Percentiles rank a stretch among this genome's conserved stretches.
Evolutionary conservation across 2,329 filamentous ascomycete species (phyloP).

Genomic region (Mollisiaceae sp.): DNA sequence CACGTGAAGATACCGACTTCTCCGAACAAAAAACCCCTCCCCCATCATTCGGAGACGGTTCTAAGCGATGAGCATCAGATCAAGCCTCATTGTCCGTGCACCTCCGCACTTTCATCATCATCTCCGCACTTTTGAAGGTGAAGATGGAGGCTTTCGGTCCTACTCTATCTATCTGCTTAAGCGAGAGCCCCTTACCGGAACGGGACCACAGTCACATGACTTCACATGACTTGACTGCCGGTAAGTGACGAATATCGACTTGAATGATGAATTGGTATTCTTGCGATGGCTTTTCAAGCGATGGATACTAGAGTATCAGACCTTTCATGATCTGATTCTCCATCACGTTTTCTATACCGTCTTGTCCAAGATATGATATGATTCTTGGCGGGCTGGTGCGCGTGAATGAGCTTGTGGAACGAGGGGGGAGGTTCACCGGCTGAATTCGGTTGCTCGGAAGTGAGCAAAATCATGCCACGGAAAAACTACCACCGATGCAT

Average conservation of each 20-base stretch:
- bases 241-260: not conserved
- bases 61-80: not conserved
- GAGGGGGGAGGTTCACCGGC: slow-evolving; percentile 5
- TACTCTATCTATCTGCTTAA: slow-evolving; percentile 15
- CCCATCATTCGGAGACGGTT: not conserved
- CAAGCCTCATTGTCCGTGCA: slow-evolving; percentile 14
- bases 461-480: slow-evolving; percentile 16
- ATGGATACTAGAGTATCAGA: not conserved
- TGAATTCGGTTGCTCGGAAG: slow-evolving; percentile 10
- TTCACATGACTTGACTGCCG: not conserved
- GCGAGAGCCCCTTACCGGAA: slow-evolving; percentile 11
- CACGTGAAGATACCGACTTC: not conserved
- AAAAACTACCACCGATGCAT: slow-evolving; percentile 1
- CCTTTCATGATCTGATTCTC: not conserved
- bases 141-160: slow-evolving; percentile 23
- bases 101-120: slow-evolving; percentile 23
- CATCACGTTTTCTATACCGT: not conserved
- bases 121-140: slow-evolving; percentile 16
- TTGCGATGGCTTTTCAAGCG: not conserved
- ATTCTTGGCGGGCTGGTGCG: not conserved
- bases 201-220: not conserved
- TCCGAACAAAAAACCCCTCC: not conserved
- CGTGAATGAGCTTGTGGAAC: not conserved
- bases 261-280: not conserved
- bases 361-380: slow-evolving; percentile 2